Evolutionary conservation across 1,284 basidiomycete genomes (phyloP).

Genomic region (Schizophyllum commune): DNA sequence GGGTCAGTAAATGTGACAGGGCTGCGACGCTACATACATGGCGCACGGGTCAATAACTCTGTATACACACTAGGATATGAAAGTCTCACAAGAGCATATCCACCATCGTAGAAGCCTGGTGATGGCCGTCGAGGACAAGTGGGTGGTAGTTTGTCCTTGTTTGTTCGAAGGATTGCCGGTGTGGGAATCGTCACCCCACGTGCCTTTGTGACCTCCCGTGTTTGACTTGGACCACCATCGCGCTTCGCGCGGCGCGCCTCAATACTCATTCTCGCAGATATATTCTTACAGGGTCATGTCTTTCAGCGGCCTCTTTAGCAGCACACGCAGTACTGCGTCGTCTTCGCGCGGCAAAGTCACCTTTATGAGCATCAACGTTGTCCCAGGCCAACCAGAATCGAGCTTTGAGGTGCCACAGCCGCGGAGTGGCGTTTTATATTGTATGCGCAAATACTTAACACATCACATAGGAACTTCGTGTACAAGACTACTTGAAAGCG

Average conservation of each 20-base stretch:
- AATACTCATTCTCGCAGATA: background rate
- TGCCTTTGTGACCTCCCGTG: background rate
- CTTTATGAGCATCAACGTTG: background rate
- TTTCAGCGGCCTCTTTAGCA: background rate
- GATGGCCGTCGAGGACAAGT: background rate
- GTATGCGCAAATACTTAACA: too few species aligned
- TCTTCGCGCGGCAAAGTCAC: background rate
- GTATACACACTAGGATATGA: too few species aligned
- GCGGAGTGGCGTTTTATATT: too few species aligned
- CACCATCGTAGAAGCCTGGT: background rate
- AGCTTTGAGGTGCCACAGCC: background rate
- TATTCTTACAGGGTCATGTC: background rate
- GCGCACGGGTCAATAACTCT: too few species aligned
- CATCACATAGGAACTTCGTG: constrained; percentile 9
- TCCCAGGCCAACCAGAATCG: background rate
- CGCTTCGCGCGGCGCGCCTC: background rate
- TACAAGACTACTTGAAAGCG: constrained; percentile 9
- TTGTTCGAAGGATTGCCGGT: background rate
- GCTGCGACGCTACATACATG: constrained; percentile 40
- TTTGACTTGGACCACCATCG: background rate
- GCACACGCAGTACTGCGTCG: background rate
- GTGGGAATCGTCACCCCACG: background rate
- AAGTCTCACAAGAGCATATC: background rate
- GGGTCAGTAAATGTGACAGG: constrained; percentile 42
- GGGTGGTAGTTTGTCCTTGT: background rate